Conservation (phyloP, 345 rosid genomes). For the Dipteronia sinensis region DNA sequence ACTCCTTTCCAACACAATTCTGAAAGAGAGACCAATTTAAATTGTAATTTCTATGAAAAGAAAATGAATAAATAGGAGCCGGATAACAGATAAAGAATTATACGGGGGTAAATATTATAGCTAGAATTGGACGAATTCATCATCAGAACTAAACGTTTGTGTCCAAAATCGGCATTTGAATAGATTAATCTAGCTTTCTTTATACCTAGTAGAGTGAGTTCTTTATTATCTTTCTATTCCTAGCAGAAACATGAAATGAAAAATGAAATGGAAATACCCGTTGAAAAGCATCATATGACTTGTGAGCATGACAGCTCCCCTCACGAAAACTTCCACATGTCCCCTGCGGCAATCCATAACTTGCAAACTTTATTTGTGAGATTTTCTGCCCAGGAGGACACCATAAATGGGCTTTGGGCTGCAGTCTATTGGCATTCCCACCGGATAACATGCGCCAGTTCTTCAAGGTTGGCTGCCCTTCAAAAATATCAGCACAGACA, state of each 20-base stretch:
- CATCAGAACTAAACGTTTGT: background rate
- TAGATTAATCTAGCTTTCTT: background rate
- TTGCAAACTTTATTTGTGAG: slow-evolving; percentile 61
- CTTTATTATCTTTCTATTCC: background rate
- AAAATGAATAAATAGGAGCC: too few relatives aligned
- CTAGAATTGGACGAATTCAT: background rate
- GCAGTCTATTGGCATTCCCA: slow-evolving; percentile 27
- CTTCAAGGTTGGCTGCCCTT: slow-evolving; percentile 51
- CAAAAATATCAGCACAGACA: slow-evolving; percentile 47
- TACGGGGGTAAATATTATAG: too few relatives aligned
- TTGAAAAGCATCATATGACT: slow-evolving; percentile 45
- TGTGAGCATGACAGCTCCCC: slow-evolving; percentile 69
- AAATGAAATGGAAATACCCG: slow-evolving; percentile 25
- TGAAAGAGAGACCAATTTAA: slow-evolving; percentile 30
- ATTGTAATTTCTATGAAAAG: background rate
- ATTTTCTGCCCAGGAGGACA: slow-evolving; percentile 67
- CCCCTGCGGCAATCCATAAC: slow-evolving; percentile 66
- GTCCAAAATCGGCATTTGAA: background rate
- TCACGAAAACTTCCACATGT: slow-evolving; percentile 53
- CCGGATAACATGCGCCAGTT: slow-evolving; percentile 30
- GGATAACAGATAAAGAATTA: too few relatives aligned
- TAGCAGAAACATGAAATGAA: background rate
- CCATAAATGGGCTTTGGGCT: slow-evolving; percentile 47
- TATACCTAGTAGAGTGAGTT: background rate
- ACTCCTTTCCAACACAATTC: slow-evolving; percentile 58